Evolutionary conservation across 164 flowering plant genomes (phyloP), one percentile per base, ranked within the genome.

Genomic region (Kalanchoe fedtschenkoi): DNA sequence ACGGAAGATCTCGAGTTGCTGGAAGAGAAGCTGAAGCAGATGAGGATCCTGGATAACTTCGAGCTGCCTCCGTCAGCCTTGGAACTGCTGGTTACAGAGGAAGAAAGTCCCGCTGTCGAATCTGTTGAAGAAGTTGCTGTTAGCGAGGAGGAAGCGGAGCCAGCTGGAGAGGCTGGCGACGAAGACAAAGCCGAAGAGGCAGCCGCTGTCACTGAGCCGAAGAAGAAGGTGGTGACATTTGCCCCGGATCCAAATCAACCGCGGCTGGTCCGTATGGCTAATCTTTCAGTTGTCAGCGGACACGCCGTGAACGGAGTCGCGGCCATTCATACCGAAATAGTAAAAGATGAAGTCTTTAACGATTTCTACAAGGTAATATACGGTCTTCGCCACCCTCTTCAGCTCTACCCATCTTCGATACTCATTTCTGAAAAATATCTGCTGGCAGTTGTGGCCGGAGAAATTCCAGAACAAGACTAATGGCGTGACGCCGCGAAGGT

Each of bases 221-320:
- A 70, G 61, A 66, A 70, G 34, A 64, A 67, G 59, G 61, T 43
- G 61, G 63, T 34, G 65, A 55, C 35, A 5, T 61, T 72, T 24
- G 75, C 77, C 63, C 81, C 83, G 47, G 75, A 60, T 65, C 80
- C 80, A 24, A 65, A 77, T 35, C 82, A 70, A 29, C 88, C 88
- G 47, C 78, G 78, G 77, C 43, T 80, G 79, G 91, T 92, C 43
- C 91, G 91, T 7, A 92, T 92, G 98, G 98, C 98, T 62, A 89
- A 89, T 77, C 86, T 92, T 26, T 86, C 86, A 77, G 88, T 92
- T 75, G 96, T 84, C 56, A 91, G 85, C 66, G 93, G 96, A 55
- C 98, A 86, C 79, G 85, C 98, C 24, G 96, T 92, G 6, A 92
- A 92, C 77, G 98, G 98, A 37, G 98, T 92, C 71, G 98, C 98